Evolutionary conservation across 441 rosid genomes (phyloP).

Genomic region (Capsella rubella): DNA sequence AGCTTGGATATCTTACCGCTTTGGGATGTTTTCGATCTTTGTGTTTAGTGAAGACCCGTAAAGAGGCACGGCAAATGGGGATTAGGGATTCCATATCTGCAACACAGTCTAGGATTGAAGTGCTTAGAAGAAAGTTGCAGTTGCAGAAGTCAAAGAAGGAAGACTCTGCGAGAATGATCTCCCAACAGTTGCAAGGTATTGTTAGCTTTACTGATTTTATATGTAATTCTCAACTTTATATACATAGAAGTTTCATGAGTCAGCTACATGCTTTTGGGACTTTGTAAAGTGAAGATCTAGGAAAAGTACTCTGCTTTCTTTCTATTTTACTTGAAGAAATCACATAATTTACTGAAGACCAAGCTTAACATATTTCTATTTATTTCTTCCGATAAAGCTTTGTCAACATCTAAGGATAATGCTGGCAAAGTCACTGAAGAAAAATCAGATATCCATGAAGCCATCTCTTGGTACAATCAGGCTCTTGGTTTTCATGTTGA

Average conservation of each 20-base stretch:
- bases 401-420: conserved; percentile 54
- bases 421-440: conserved; percentile 49
- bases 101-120: conserved; percentile 57
- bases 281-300: conserved; percentile 10
- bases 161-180: conserved; percentile 56
- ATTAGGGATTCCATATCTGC: conserved; percentile 67
- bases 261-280: conserved; percentile 15
- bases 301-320: conserved; percentile 1
- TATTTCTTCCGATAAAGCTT: conserved; percentile 35
- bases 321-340: conserved; percentile 7
- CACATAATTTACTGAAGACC: conserved; percentile 21
- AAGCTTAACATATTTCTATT: conserved; percentile 33
- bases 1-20: neutral
- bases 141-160: conserved; percentile 67
- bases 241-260: neutral
- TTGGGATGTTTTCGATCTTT: conserved; percentile 19
- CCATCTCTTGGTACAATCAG: conserved; percentile 77
- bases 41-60: conserved; percentile 76
- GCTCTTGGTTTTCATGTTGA: conserved; percentile 80
- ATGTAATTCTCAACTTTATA: neutral
- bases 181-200: conserved; percentile 63
- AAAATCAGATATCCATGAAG: conserved; percentile 60
- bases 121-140: conserved; percentile 58
- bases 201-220: conserved; percentile 8
- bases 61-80: conserved; percentile 77